These are phyloP conservation scores for Talaromyces sp. DNA, from an alignment of 2,329 filamentous ascomycete genomes.

Conservation along the genomic window DNA sequence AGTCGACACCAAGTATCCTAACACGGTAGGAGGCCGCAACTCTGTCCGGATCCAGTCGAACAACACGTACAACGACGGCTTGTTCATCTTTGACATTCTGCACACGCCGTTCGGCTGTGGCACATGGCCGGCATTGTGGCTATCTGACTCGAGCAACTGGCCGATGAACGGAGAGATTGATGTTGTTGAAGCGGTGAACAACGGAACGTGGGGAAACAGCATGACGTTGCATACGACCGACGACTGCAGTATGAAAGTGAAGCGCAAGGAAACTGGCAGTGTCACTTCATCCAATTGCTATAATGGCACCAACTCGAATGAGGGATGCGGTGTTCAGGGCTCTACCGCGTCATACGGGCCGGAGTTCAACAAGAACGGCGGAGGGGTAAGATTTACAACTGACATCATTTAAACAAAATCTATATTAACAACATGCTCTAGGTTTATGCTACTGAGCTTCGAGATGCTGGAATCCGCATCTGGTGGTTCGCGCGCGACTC, in stretches of 20 bases:
- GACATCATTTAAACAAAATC: neutral
- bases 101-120: constrained; percentile 62
- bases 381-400: constrained; percentile 41
- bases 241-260: constrained; percentile 52
- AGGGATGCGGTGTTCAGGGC: constrained; percentile 54
- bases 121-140: constrained; percentile 64
- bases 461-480: constrained; percentile 56
- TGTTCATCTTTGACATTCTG: constrained; percentile 64
- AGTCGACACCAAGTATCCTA: constrained; percentile 58
- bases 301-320: constrained; percentile 49
- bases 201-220: constrained; percentile 51
- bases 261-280: constrained; percentile 51
- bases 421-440: constrained; percentile 10
- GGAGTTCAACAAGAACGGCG: constrained; percentile 50
- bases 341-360: constrained; percentile 45
- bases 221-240: constrained; percentile 57
- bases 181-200: constrained; percentile 57
- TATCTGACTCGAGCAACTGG: constrained; percentile 59
- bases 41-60: constrained; percentile 62
- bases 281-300: constrained; percentile 46
- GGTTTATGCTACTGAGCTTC: constrained; percentile 59
- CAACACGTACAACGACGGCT: constrained; percentile 55
- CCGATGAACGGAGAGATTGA: constrained; percentile 63
- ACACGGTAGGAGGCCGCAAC: constrained; percentile 57
- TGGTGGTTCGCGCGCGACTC: constrained; percentile 54